Evolutionary conservation across 2,329 filamentous ascomycete species (phyloP).

Genomic region (Claviceps quebecensis): DNA sequence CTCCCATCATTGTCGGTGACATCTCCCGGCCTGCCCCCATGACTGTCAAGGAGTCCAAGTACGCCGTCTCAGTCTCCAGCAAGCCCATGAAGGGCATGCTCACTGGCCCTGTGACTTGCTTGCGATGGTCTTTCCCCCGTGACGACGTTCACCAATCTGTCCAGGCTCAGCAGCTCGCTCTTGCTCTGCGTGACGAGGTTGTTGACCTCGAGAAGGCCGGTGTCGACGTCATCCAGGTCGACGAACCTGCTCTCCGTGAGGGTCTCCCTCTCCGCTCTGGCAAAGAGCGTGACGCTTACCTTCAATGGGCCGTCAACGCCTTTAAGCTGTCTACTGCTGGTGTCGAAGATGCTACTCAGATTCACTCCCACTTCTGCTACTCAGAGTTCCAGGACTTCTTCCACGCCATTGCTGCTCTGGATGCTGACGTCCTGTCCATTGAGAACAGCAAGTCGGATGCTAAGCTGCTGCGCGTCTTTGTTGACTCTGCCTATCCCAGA

Average conservation of each 20-base stretch:
- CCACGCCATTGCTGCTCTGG: slow-evolving; percentile 95
- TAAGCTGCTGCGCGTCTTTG: slow-evolving; percentile 97
- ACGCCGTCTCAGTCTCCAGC: slow-evolving; percentile 86
- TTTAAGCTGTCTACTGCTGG: slow-evolving; percentile 93
- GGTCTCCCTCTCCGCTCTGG: slow-evolving; percentile 93
- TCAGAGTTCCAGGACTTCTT: slow-evolving; percentile 99
- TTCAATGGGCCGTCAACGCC: slow-evolving; percentile 92
- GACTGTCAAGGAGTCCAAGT: slow-evolving; percentile 99
- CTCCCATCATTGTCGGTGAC: slow-evolving; percentile 96
- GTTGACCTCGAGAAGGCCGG: slow-evolving; percentile 94
- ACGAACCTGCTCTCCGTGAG: slow-evolving; percentile 97
- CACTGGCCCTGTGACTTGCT: slow-evolving; percentile 95
- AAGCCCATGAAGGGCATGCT: slow-evolving; percentile 99
- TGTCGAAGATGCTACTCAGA: slow-evolving; percentile 92
- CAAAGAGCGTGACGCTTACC: slow-evolving; percentile 91
- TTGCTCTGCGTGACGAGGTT: slow-evolving; percentile 96
- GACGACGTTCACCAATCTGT: slow-evolving; percentile 98
- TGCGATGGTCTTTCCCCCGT: slow-evolving; percentile 99
- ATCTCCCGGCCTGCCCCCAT: slow-evolving; percentile 93
- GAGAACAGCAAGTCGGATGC: slow-evolving; percentile 99
- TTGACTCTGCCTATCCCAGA: slow-evolving; percentile 90
- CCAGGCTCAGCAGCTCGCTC: slow-evolving; percentile 95
- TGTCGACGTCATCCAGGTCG: slow-evolving; percentile 96
- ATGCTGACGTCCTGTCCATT: slow-evolving; percentile 95
- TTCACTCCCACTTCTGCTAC: slow-evolving; percentile 99